Percentiles rank a stretch among this genome's conserved stretches.
These are phyloP conservation scores for Carpinus fangiana DNA, from an alignment of 306 rosid species.

Conservation along the genomic window DNA sequence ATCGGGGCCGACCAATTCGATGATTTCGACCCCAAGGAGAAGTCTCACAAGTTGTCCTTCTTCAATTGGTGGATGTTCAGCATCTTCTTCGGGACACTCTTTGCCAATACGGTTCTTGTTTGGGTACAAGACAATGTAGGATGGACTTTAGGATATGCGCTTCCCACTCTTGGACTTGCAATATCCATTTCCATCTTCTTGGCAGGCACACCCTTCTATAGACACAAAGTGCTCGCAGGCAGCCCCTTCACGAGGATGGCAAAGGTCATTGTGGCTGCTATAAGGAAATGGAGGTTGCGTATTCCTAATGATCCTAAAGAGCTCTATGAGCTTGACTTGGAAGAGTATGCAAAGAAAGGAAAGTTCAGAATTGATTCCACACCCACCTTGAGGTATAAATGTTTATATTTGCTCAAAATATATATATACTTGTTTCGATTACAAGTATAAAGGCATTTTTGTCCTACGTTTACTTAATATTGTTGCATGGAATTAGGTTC, in stretches of 20 bases:
- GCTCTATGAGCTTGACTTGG: slow-evolving; percentile 57
- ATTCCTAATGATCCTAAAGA: slow-evolving; percentile 57
- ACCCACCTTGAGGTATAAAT: slow-evolving; percentile 61
- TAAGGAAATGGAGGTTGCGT: slow-evolving; percentile 57
- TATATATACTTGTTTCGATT: too few species aligned
- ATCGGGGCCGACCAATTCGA: slow-evolving; percentile 96
- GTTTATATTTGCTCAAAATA: too few species aligned
- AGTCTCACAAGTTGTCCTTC: slow-evolving; percentile 71
- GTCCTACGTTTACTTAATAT: neutral
- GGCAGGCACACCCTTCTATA: slow-evolving; percentile 69
- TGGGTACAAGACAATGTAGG: slow-evolving; percentile 89
- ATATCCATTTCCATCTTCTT: slow-evolving; percentile 60
- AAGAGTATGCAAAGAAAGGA: slow-evolving; percentile 47
- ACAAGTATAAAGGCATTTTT: neutral
- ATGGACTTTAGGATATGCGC: slow-evolving; percentile 85
- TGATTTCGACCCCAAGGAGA: slow-evolving; percentile 74
- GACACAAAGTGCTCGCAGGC: slow-evolving; percentile 58
- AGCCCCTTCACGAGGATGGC: slow-evolving; percentile 62
- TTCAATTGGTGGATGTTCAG: slow-evolving; percentile 99
- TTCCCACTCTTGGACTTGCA: slow-evolving; percentile 80
- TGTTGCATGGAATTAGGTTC: slow-evolving; percentile 27
- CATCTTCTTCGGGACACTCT: slow-evolving; percentile 75
- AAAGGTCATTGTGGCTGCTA: slow-evolving; percentile 64
- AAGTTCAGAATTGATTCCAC: slow-evolving; percentile 66
- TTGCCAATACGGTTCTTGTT: slow-evolving; percentile 78